Percentiles rank a stretch among this genome's conserved stretches.
These are phyloP conservation scores for Cladosporium sp. DNA, from an alignment of 2,329 filamentous ascomycete species.

Conservation along the genomic window DNA sequence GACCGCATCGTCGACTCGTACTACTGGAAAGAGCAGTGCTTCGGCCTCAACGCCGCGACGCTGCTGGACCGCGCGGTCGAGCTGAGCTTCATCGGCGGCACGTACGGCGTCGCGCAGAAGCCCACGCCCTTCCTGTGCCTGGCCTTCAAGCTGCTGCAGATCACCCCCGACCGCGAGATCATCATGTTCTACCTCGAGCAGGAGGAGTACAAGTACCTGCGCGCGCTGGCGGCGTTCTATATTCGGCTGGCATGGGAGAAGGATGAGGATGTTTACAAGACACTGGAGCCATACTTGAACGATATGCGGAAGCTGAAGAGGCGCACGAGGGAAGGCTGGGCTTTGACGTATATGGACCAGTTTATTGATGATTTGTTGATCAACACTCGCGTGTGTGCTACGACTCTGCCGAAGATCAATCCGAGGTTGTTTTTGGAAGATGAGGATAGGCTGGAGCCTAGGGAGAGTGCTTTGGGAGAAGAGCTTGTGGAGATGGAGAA, in stretches of 20 bases:
- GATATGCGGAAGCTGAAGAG: slow-evolving; percentile 80
- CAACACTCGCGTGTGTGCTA: slow-evolving; percentile 85
- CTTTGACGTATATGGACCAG: slow-evolving; percentile 76
- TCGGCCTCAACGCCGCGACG: slow-evolving; percentile 76
- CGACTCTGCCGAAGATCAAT: slow-evolving; percentile 87
- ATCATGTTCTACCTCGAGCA: slow-evolving; percentile 72
- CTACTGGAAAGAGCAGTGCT: slow-evolving; percentile 99
- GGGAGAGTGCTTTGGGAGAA: slow-evolving; percentile 76
- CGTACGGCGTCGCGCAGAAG: slow-evolving; percentile 74
- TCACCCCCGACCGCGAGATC: slow-evolving; percentile 72
- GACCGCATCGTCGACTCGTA: slow-evolving; percentile 93
- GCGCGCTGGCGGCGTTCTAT: slow-evolving; percentile 87
- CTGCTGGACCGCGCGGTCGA: slow-evolving; percentile 85
- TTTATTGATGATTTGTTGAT: slow-evolving; percentile 88
- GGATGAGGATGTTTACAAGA: slow-evolving; percentile 72
- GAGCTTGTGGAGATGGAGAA: slow-evolving; percentile 64
- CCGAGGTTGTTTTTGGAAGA: slow-evolving; percentile 79
- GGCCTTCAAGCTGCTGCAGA: slow-evolving; percentile 87
- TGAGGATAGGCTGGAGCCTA: slow-evolving; percentile 75
- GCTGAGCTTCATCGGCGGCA: slow-evolving; percentile 78
- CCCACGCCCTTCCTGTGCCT: slow-evolving; percentile 91
- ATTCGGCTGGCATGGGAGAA: slow-evolving; percentile 79
- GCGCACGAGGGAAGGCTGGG: slow-evolving; percentile 66
- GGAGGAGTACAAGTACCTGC: slow-evolving; percentile 69
- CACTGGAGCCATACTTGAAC: slow-evolving; percentile 73